phyloP scores from a whole-genome alignment of 2,329 filamentous ascomycete species.

The Ilyonectria sp. region DNA sequence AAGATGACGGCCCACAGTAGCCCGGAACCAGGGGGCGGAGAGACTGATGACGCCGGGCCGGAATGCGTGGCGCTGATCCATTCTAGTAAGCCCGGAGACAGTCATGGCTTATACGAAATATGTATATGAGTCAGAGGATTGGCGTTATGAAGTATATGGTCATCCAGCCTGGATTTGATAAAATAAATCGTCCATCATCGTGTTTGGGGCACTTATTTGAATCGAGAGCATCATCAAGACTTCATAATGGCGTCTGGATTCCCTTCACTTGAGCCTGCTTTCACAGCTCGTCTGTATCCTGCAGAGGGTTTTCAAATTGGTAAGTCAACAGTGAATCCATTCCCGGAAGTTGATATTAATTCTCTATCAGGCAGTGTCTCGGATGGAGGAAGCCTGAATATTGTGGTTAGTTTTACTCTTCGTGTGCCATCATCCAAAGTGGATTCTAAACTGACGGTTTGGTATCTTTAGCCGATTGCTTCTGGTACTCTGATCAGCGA shows the following conservation, averaged over 20 bases:
- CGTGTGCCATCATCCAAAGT: neutral
- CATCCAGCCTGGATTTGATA: too few relatives aligned
- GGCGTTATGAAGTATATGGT: too few relatives aligned
- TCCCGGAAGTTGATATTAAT: neutral
- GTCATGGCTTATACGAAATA: too few relatives aligned
- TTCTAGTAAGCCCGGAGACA: too few relatives aligned
- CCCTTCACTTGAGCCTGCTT: constrained; percentile 7
- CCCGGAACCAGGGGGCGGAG: too few relatives aligned
- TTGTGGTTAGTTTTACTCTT: neutral
- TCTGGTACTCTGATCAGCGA: constrained; percentile 11
- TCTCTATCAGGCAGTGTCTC: neutral
- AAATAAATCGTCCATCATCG: neutral
- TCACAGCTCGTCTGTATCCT: constrained; percentile 1
- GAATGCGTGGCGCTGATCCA: too few relatives aligned
- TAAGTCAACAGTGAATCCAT: neutral
- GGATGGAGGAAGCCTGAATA: neutral
- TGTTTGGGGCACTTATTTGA: neutral
- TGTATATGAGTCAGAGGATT: too few relatives aligned
- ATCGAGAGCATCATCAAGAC: neutral
- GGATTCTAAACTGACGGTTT: neutral
- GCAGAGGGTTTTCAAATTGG: constrained; percentile 3
- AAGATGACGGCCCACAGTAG: too few relatives aligned
- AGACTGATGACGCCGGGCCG: too few relatives aligned
- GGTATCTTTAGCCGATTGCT: constrained; percentile 1
- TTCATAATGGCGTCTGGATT: neutral